These are phyloP conservation scores for Aspergillus cristatus DNA, from an alignment of 495 filamentous ascomycete genomes.

Conservation along the genomic window DNA sequence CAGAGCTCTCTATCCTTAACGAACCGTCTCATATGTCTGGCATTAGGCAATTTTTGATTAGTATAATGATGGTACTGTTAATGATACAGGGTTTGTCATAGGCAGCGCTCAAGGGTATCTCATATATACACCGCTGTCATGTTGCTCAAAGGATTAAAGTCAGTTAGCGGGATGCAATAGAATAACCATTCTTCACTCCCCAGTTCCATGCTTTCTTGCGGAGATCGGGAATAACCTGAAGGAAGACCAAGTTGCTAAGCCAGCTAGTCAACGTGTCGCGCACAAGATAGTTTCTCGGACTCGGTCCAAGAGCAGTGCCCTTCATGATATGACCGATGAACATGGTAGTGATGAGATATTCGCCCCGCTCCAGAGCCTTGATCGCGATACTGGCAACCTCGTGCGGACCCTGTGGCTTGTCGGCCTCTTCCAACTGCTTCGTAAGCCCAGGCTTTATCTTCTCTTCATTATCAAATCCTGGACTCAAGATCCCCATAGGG, in stretches of 20 bases:
- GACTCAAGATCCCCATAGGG: constrained; percentile 70
- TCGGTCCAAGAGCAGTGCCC: constrained; percentile 35
- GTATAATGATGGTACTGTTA: too few relatives aligned
- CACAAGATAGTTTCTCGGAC: constrained; percentile 32
- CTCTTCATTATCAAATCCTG: constrained; percentile 74
- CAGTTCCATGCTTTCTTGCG: constrained; percentile 35
- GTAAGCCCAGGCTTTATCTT: constrained; percentile 73
- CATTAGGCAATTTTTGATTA: too few relatives aligned
- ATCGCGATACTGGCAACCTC: constrained; percentile 66
- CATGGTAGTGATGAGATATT: constrained; percentile 66
- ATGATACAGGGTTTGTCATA: too few relatives aligned
- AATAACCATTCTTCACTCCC: constrained; percentile 35
- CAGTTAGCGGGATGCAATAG: constrained; percentile 4
- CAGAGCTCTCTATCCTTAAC: too few relatives aligned
- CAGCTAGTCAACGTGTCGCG: constrained; percentile 35
- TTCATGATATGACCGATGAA: constrained; percentile 60
- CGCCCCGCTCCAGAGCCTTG: constrained; percentile 64
- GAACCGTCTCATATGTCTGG: too few relatives aligned
- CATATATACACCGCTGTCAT: not conserved
- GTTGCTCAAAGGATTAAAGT: not conserved
- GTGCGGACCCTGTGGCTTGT: constrained; percentile 69
- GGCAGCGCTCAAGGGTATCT: not conserved
- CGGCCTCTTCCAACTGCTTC: constrained; percentile 68
- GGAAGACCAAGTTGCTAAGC: constrained; percentile 35
- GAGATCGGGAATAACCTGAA: constrained; percentile 35